Evolutionary conservation across 108 stramenopile genomes (phyloP).

Genomic region (Halocafeteria seosinensis): DNA sequence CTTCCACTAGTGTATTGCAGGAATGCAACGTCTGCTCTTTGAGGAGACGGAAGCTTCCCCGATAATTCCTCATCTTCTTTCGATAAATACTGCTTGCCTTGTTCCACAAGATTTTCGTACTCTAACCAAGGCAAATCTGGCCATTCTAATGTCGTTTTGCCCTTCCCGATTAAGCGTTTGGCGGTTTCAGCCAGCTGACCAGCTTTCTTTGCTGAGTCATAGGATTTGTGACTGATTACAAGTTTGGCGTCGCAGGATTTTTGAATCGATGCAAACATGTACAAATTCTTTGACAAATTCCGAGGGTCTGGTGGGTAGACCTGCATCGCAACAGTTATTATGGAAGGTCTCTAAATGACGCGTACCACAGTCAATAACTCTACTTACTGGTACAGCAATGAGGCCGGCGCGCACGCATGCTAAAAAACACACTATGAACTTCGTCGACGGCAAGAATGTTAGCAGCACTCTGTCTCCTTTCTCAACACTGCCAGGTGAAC

Average conservation of each 20-base stretch:
- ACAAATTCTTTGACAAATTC: constrained; percentile 29
- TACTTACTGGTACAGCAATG: constrained; percentile 53
- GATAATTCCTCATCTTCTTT: too few relatives aligned
- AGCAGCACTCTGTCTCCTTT: constrained; percentile 62
- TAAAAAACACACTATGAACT: constrained; percentile 78
- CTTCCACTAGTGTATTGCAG: constrained; percentile 92
- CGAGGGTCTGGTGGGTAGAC: constrained; percentile 88
- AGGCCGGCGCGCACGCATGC: constrained; percentile 73
- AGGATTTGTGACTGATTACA: constrained; percentile 64
- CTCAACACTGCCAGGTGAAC: too few relatives aligned
- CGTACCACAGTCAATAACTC: background rate
- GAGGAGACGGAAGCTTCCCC: background rate
- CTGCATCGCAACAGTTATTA: background rate
- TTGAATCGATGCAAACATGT: constrained; percentile 48
- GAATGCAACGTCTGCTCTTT: constrained; percentile 55
- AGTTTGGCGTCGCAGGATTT: constrained; percentile 53
- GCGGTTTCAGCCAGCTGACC: constrained; percentile 16
- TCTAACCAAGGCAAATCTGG: constrained; percentile 23
- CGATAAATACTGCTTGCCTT: too few relatives aligned
- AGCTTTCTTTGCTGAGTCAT: constrained; percentile 55
- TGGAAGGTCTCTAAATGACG: background rate
- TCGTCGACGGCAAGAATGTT: constrained; percentile 82
- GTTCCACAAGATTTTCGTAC: background rate
- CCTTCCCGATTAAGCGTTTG: background rate
- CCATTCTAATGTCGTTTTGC: background rate